Conservation (phyloP, 1,139 yeast species). For the Hemisphaericaspora xylofermentans region DNA sequence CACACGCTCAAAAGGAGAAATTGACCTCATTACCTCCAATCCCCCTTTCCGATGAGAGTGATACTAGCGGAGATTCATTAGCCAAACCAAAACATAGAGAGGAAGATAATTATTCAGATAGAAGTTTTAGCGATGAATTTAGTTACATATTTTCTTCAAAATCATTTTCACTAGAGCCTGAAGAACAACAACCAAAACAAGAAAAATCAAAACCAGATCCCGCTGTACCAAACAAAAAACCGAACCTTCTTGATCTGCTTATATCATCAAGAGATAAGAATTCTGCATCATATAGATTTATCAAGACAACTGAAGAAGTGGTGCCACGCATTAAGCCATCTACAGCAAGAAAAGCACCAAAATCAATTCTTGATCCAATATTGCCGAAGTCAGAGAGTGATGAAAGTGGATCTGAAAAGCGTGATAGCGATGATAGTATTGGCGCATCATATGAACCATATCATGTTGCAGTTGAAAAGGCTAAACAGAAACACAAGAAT, state of each 20-base stretch:
- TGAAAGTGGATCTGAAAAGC: background rate
- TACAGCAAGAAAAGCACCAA: conserved; percentile 12
- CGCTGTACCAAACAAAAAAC: conserved; percentile 22
- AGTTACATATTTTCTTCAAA: conserved; percentile 13
- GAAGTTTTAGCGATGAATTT: conserved; percentile 14
- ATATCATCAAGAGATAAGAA: conserved; percentile 5
- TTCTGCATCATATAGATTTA: conserved; percentile 10
- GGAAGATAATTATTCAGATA: conserved; percentile 8
- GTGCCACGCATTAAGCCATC: conserved; percentile 4
- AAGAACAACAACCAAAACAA: background rate
- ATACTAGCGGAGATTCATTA: background rate
- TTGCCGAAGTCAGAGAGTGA: background rate
- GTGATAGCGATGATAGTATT: background rate
- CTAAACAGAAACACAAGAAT: background rate
- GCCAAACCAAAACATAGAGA: background rate
- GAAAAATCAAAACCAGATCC: conserved; percentile 5
- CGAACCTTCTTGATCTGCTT: conserved; percentile 10
- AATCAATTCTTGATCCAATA: conserved; percentile 3
- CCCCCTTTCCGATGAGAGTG: conserved; percentile 2
- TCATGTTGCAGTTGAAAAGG: conserved; percentile 6
- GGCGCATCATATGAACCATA: conserved; percentile 11
- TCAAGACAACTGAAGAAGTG: conserved; percentile 11
- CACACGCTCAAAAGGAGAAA: no score
- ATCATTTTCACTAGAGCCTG: conserved; percentile 4
- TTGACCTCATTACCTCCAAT: conserved; percentile 3